Conservation (phyloP, 192 early-diverging fungal species). For the Backusella westeae region DNA sequence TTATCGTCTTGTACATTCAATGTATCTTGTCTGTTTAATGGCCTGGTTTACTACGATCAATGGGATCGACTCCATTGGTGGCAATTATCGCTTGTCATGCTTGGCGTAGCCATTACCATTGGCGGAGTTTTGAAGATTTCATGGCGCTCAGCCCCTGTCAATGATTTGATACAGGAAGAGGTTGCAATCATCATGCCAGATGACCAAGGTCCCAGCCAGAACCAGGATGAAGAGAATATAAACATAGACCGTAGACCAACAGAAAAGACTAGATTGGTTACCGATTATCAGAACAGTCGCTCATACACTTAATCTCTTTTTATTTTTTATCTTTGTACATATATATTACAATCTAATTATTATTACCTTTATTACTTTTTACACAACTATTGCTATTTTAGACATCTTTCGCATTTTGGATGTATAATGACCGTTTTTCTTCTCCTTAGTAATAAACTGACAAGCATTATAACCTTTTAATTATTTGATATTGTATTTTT, state of each 20-base stretch:
- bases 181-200: neutral
- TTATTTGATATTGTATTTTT: neutral
- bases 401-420: neutral
- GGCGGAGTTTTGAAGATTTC: slow-evolving; percentile 67
- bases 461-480: neutral
- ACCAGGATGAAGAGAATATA: slow-evolving; percentile 6
- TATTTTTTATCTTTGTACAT: neutral
- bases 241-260: slow-evolving; percentile 1
- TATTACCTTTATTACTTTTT: neutral
- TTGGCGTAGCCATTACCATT: slow-evolving; percentile 63
- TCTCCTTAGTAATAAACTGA: neutral
- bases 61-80: slow-evolving; percentile 54
- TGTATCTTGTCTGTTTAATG: slow-evolving; percentile 70
- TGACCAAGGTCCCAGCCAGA: slow-evolving; percentile 2
- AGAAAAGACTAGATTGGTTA: neutral
- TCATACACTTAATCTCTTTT: neutral
- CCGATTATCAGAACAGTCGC: neutral
- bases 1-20: slow-evolving; percentile 76
- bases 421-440: neutral
- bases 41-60: slow-evolving; percentile 80
- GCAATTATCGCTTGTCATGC: slow-evolving; percentile 63
- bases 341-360: too few species aligned
- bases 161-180: slow-evolving; percentile 16
- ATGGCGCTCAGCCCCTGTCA: slow-evolving; percentile 35
- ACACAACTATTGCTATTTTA: neutral